Percentiles rank a stretch among this genome's conserved stretches.
Conservation (phyloP, 208 protist species). For the Trypanosoma theileri region DNA sequence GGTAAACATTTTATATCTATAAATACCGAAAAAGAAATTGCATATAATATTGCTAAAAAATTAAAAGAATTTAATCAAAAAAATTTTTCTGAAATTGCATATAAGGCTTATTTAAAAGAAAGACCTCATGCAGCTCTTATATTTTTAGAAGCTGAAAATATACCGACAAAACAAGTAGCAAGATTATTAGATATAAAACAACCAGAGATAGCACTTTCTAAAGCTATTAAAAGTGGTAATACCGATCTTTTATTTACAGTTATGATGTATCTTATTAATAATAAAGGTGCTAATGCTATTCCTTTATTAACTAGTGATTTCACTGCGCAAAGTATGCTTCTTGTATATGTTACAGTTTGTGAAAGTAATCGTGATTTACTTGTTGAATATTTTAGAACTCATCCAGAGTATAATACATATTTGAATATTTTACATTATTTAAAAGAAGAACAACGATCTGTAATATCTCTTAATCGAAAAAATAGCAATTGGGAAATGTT, state of each 20-base stretch:
- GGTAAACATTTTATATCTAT: conserved; percentile 15
- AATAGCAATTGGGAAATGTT: conserved; percentile 58
- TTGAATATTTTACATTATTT: conserved; percentile 55
- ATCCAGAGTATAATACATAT: conserved; percentile 42
- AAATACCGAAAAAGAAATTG: conserved; percentile 36
- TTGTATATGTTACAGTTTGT: conserved; percentile 47
- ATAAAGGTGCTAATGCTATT: conserved; percentile 36
- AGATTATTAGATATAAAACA: conserved; percentile 75
- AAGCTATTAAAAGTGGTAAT: conserved; percentile 43
- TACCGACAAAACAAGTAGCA: conserved; percentile 46
- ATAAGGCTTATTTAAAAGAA: conserved; percentile 46
- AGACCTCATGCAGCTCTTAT: conserved; percentile 51
- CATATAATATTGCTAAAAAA: conserved; percentile 49
- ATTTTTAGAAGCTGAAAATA: conserved; percentile 55
- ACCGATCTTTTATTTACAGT: conserved; percentile 71
- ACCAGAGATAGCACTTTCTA: conserved; percentile 54
- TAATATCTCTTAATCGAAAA: conserved; percentile 29
- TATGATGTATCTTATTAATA: conserved; percentile 58
- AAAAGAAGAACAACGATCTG: conserved; percentile 39
- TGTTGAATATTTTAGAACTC: conserved; percentile 40
- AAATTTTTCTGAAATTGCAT: conserved; percentile 62
- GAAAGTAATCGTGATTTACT: conserved; percentile 39
- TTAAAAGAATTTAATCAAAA: conserved; percentile 43
- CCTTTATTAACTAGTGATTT: conserved; percentile 30
- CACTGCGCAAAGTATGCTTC: conserved; percentile 40